phyloP scores from a whole-genome alignment of 2,329 filamentous ascomycete species.

The Pseudogymnoascus sp. region DNA sequence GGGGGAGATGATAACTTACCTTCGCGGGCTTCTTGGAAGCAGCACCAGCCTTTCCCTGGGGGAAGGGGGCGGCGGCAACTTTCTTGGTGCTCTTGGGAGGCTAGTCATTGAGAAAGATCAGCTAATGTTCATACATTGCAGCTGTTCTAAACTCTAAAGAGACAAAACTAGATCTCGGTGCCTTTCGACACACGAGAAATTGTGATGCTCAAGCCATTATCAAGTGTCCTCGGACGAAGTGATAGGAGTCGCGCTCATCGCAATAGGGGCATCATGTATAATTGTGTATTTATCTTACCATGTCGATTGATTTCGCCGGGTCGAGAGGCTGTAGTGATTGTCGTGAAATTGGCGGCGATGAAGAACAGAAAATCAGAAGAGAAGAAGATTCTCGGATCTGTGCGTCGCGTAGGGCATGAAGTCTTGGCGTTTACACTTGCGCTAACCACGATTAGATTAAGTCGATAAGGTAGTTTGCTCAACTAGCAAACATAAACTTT shows the following conservation, averaged over 20 bases:
- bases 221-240: slow-evolving; percentile 24
- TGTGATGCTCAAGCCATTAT: slow-evolving; percentile 52
- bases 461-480: slow-evolving; percentile 9
- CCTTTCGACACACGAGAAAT: slow-evolving; percentile 31
- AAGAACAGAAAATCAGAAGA: slow-evolving; percentile 22
- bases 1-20: slow-evolving; percentile 53
- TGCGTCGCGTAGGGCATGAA: slow-evolving; percentile 13
- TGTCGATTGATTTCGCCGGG: slow-evolving; percentile 43
- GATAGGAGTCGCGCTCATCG: slow-evolving; percentile 25
- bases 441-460: slow-evolving; percentile 7
- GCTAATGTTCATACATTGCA: slow-evolving; percentile 62
- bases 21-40: slow-evolving; percentile 89
- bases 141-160: slow-evolving; percentile 95
- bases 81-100: slow-evolving; percentile 98
- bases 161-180: slow-evolving; percentile 32
- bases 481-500: slow-evolving; percentile 12
- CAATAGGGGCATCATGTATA: slow-evolving; percentile 10
- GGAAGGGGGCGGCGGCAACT: slow-evolving; percentile 93
- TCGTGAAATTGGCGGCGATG: slow-evolving; percentile 37
- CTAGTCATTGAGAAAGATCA: slow-evolving; percentile 41
- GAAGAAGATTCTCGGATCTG: slow-evolving; percentile 20
- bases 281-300: slow-evolving; percentile 46
- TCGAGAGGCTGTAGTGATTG: slow-evolving; percentile 33
- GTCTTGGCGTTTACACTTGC: slow-evolving; percentile 18
- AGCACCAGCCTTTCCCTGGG: slow-evolving; percentile 76